Base-by-base conservation (phyloP, 345 rosid genomes). In the Ceriops zippeliana region DNA sequence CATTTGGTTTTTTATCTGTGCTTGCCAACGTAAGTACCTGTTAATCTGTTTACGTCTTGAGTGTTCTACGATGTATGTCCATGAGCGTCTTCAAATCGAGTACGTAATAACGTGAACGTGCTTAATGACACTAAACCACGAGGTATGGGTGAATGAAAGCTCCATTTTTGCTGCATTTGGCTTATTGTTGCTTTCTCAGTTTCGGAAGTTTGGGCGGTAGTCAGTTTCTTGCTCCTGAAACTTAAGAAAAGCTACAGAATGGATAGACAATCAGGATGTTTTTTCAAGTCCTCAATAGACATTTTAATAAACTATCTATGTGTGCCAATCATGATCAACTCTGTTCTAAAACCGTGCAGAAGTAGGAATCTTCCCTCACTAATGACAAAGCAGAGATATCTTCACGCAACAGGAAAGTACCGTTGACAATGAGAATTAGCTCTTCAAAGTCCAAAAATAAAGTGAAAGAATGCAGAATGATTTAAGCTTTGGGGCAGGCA, bases 161-260 rank as follows among this genome's bases (percentile, higher is more conserved):
- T 61, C 61, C 37, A 17, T 58, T 68, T 28, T 67, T 38, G 17
- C 35, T 51, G 58, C 20, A 65, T 38, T 67, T 37, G 31, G 65
- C 31, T 58, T 65, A 31, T 79, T 35, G 81, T 79, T 81, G 79
- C 32, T 56, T 63, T 66, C 83, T 83, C 83, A 30, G 73, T 76
- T 79, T 81, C 77, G 58, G 72, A 78, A 62, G 82, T 79, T 78
- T 80, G 66, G 66, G 27, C 58, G 42, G 75, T 62, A 54, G 54
- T 71, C 73, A 22, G 68, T 37, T 65, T 70, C 62, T 77, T 66
- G 38, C 73, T 34, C 24, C 51, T 52, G 77, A 74, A 71, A 76
- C 79, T 63, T 13, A 22, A 24, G 79, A 70, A 74, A 74, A 71
- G 31, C 60, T 59, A 69, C 22, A 2, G 79, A 77, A 69, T 62